These are phyloP conservation scores for Monilinia polystroma DNA, from an alignment of 2,329 filamentous ascomycete genomes.

Conservation along the genomic window DNA sequence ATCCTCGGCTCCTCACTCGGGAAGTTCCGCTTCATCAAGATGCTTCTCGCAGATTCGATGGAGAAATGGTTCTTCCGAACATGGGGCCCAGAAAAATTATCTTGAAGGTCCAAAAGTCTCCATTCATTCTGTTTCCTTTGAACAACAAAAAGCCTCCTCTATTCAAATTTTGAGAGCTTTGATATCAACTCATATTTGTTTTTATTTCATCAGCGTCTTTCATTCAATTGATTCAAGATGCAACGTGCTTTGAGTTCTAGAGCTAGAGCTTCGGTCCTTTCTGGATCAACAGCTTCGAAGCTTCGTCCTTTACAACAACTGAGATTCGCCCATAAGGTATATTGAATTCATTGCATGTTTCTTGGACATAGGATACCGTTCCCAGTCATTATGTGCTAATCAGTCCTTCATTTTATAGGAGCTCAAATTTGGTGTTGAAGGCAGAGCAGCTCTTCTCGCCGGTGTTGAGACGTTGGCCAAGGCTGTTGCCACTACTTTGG, in stretches of 20 bases:
- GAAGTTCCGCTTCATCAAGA: constrained; percentile 1
- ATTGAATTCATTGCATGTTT: constrained; percentile 30
- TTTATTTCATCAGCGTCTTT: constrained; percentile 28
- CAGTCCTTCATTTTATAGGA: constrained; percentile 58
- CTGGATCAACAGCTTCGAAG: constrained; percentile 62
- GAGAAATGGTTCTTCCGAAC: constrained; percentile 16
- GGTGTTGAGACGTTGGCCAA: constrained; percentile 97
- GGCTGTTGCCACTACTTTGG: constrained; percentile 93
- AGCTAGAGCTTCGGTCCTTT: constrained; percentile 78
- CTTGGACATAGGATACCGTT: constrained; percentile 22
- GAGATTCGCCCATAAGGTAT: constrained; percentile 95
- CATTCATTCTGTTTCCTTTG: constrained; percentile 17
- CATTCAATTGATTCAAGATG: constrained; percentile 60
- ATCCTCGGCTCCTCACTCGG: constrained; percentile 16
- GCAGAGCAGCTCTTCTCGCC: constrained; percentile 79
- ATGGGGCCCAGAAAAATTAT: constrained; percentile 22
- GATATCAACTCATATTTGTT: constrained; percentile 31
- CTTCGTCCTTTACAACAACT: constrained; percentile 75
- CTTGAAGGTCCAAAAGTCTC: constrained; percentile 11
- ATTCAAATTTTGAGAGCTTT: constrained; percentile 22
- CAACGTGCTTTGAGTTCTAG: constrained; percentile 90
- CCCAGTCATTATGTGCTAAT: background rate
- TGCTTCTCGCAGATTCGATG: constrained; percentile 21
- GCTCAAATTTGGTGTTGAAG: constrained; percentile 97
- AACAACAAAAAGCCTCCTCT: constrained; percentile 13